Evolutionary conservation across 2,329 filamentous ascomycete species (phyloP).

Genomic region (Aspergillus sp.): DNA sequence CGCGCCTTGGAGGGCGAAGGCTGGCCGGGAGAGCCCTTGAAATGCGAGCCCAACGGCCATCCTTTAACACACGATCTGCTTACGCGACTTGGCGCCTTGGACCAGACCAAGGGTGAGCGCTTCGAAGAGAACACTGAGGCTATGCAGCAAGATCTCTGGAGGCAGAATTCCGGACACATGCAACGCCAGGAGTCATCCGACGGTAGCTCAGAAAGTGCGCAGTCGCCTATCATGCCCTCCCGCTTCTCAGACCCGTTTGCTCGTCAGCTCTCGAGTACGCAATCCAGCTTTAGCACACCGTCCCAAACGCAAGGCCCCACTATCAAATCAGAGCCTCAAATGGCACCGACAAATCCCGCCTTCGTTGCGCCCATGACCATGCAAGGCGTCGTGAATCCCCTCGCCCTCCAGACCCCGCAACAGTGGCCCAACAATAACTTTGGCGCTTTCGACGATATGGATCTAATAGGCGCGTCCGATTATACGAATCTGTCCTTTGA

Average conservation of each 20-base stretch:
- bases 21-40: slow-evolving; percentile 59
- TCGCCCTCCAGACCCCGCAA: slow-evolving; percentile 36
- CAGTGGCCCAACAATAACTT: slow-evolving; percentile 32
- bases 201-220: slow-evolving; percentile 59
- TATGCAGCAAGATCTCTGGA: slow-evolving; percentile 58
- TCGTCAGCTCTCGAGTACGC: slow-evolving; percentile 43
- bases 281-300: slow-evolving; percentile 43
- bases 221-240: slow-evolving; percentile 42
- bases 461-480: slow-evolving; percentile 34
- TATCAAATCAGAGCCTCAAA: slow-evolving; percentile 32
- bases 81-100: slow-evolving; percentile 59
- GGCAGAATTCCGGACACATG: slow-evolving; percentile 54
- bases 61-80: slow-evolving; percentile 67
- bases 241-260: slow-evolving; percentile 35
- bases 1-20: slow-evolving; percentile 54
- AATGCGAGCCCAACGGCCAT: slow-evolving; percentile 54
- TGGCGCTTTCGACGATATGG: slow-evolving; percentile 36
- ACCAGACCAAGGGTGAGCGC: slow-evolving; percentile 53
- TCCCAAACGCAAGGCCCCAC: slow-evolving; percentile 28
- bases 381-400: slow-evolving; percentile 41
- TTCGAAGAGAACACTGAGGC: slow-evolving; percentile 62
- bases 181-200: slow-evolving; percentile 58
- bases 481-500: slow-evolving; percentile 38
- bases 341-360: slow-evolving; percentile 24
- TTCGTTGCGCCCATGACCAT: slow-evolving; percentile 31